Base-by-base conservation (phyloP, 2,329 filamentous ascomycete species). In the Trichoderma atrobrunneum region DNA sequence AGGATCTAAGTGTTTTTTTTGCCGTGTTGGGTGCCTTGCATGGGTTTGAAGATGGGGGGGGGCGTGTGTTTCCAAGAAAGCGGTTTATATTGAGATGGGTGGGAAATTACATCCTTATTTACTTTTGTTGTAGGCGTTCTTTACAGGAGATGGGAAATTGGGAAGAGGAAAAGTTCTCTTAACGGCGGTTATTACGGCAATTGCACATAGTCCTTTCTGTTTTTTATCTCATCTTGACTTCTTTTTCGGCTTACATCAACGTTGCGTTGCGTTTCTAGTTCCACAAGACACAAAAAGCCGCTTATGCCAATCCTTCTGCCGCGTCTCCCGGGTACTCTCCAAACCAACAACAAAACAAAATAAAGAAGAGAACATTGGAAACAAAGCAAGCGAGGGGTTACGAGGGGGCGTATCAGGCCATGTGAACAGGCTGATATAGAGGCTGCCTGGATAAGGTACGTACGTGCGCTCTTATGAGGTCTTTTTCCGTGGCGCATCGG, bases 11-110 rank as follows among this genome's bases (percentile, higher is more conserved):
- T 34, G 56, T 5, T 48, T 51, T 48, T 48, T 34, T 60, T 51
- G 36, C 56, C 66, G 36, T n/a, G 57, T 69, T 69, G 66, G 66
- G 36, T 69, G 66, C 56, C 66, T 69, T 69, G 66, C 56, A 61
- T 60, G 66, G 57, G 30, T 60, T 16, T n/a, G 30, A 32, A 7
- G 57, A 60, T 60, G 57, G 57, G 66, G 28, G 28, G 65, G 12
- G 26, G 48, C 12, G 34, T 43, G 34, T 59, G 34, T 24, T 26
- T 28, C 30, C 18, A n/a, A 26, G 24, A 26, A 16, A 36, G 59
- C 39, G 32, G 12, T 61, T 12, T n/a, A 11, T 59, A 21, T 21
- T 16, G 8, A 59, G 12, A 32, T 43, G 39, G 39, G 16, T 43
- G 39, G 39, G 16, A 43, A 1, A 43, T 39, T 16, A 39, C 36